These are phyloP conservation scores for Ambrosiella cleistominuta DNA, from an alignment of 2,329 filamentous ascomycete species.

Conservation along the genomic window DNA sequence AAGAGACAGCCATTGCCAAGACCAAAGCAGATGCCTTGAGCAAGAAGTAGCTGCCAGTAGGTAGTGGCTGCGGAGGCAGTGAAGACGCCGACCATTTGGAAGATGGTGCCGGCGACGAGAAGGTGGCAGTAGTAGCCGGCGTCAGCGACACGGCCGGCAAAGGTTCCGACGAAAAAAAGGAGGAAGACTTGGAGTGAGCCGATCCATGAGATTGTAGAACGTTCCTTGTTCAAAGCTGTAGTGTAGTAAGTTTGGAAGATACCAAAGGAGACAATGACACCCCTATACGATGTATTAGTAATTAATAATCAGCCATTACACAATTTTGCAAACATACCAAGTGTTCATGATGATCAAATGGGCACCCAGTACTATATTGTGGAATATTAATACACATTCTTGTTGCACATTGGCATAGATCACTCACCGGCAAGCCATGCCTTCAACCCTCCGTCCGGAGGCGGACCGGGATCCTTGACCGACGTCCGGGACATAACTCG, in stretches of 20 bases:
- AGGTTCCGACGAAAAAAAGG: constrained; percentile 35
- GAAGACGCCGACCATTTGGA: constrained; percentile 31
- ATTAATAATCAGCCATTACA: not conserved
- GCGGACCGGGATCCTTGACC: constrained; percentile 27
- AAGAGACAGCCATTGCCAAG: constrained; percentile 46
- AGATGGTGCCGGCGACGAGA: constrained; percentile 23
- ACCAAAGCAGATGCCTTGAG: constrained; percentile 37
- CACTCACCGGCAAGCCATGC: constrained; percentile 30
- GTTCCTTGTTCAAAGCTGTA: constrained; percentile 21
- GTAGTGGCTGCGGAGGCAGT: constrained; percentile 24
- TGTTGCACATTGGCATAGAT: not conserved
- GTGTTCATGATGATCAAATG: constrained; percentile 34
- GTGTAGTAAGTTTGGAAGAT: constrained; percentile 37
- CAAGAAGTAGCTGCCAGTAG: constrained; percentile 39
- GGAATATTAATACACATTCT: not conserved
- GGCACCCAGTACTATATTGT: constrained; percentile 15
- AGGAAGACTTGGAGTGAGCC: constrained; percentile 37
- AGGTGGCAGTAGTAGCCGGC: constrained; percentile 33
- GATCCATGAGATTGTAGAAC: constrained; percentile 35
- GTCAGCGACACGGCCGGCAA: constrained; percentile 35
- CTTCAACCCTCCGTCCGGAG: constrained; percentile 31
- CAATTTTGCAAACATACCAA: constrained; percentile 21
- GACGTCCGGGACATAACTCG: constrained; percentile 6
- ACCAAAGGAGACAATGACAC: constrained; percentile 38
- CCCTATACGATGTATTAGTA: constrained; percentile 19